A percentile compares a stretch with the other conserved stretches of the same genome.
Evolutionary conservation across 2,329 filamentous ascomycete genomes (phyloP).

Genomic region (Claviceps capensis): DNA sequence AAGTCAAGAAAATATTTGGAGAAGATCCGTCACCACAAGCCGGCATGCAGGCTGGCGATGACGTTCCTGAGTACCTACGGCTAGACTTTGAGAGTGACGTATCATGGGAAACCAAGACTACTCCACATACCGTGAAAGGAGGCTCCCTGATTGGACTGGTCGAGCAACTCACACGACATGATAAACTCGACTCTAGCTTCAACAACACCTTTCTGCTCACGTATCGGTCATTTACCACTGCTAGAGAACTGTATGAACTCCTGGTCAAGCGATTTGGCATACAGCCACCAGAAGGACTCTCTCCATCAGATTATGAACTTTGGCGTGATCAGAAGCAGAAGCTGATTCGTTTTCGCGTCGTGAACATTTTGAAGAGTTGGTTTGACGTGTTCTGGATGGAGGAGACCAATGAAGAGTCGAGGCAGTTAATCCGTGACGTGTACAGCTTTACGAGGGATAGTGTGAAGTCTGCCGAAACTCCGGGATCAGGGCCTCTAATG

Average conservation of each 20-base stretch:
- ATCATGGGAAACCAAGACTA: conserved; percentile 73
- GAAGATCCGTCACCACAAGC: conserved; percentile 44
- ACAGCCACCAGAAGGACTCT: conserved; percentile 75
- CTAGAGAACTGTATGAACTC: conserved; percentile 81
- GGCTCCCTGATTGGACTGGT: conserved; percentile 81
- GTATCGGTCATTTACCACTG: conserved; percentile 87
- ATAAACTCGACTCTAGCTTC: conserved; percentile 87
- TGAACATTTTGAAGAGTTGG: conserved; percentile 97
- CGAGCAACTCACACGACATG: conserved; percentile 88
- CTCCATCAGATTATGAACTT: conserved; percentile 59
- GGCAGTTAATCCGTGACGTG: conserved; percentile 73
- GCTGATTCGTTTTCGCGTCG: conserved; percentile 85
- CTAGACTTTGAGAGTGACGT: conserved; percentile 84
- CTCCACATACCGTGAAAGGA: conserved; percentile 66
- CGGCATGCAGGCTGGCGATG: conserved; percentile 44
- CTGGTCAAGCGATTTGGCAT: conserved; percentile 85
- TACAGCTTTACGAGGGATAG: conserved; percentile 85
- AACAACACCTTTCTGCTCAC: conserved; percentile 97
- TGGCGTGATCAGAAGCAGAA: conserved; percentile 96
- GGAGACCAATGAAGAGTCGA: conserved; percentile 69
- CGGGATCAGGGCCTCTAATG: conserved; percentile 73
- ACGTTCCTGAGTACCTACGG: conserved; percentile 69
- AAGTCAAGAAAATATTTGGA: conserved; percentile 53
- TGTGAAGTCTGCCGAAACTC: conserved; percentile 85
- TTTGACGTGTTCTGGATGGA: conserved; percentile 99